A percentile compares a stretch with the other conserved stretches of the same genome.
Conservation (phyloP, 2,329 filamentous ascomycete genomes). For the Emergomyces pasteurianus region DNA sequence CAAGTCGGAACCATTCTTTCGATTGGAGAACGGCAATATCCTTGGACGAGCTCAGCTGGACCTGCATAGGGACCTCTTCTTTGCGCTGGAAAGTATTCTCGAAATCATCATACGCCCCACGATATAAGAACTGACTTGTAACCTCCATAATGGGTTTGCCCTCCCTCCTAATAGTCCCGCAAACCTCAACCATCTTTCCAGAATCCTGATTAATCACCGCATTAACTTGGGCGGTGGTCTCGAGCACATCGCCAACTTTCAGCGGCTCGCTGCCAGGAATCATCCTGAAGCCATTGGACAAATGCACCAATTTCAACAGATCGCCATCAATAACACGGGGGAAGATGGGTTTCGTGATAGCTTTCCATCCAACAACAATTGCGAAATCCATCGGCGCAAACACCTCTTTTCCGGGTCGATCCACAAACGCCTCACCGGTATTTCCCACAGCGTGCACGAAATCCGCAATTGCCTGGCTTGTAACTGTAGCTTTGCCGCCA, state of each 20-base stretch:
- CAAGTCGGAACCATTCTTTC: slow-evolving; percentile 93
- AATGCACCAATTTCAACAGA: slow-evolving; percentile 85
- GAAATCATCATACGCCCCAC: slow-evolving; percentile 81
- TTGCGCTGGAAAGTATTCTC: slow-evolving; percentile 99
- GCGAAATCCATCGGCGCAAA: slow-evolving; percentile 98
- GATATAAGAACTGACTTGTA: slow-evolving; percentile 95
- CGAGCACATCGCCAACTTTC: slow-evolving; percentile 87
- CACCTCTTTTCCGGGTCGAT: slow-evolving; percentile 84
- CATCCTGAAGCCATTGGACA: slow-evolving; percentile 98
- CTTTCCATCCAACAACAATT: slow-evolving; percentile 97
- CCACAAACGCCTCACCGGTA: slow-evolving; percentile 92
- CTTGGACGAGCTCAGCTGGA: slow-evolving; percentile 75
- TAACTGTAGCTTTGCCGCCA: slow-evolving; percentile 77
- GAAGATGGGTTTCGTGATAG: slow-evolving; percentile 98
- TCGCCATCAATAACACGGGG: slow-evolving; percentile 93
- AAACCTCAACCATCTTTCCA: slow-evolving; percentile 99
- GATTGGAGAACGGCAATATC: slow-evolving; percentile 89
- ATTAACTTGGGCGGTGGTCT: slow-evolving; percentile 91
- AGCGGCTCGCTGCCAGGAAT: slow-evolving; percentile 86
- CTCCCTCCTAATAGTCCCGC: slow-evolving; percentile 81
- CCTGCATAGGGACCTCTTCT: slow-evolving; percentile 85
- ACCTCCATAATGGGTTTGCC: slow-evolving; percentile 91
- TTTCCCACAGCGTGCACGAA: slow-evolving; percentile 99
- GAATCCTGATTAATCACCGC: slow-evolving; percentile 96
- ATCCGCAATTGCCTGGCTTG: slow-evolving; percentile 86